Conservation (phyloP, 2,329 filamentous ascomycete genomes). For the Myriosclerotinia scirpicola region DNA sequence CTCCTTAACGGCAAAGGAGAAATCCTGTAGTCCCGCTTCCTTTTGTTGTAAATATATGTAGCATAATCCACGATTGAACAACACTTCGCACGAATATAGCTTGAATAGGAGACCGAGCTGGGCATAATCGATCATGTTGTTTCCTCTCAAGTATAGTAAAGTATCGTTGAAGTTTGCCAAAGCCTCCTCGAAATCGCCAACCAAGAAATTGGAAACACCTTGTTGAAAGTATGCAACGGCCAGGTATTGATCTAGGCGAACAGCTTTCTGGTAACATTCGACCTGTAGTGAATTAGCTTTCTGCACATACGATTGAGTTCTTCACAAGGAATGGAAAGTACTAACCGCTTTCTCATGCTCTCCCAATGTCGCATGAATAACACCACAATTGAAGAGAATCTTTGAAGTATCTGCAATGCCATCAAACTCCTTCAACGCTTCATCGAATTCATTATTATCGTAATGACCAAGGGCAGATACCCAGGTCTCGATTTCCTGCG, state of each 20-base stretch:
- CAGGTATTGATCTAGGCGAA: slow-evolving; percentile 88
- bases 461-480: slow-evolving; percentile 87
- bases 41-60: slow-evolving; percentile 96
- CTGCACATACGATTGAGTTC: not conserved
- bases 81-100: slow-evolving; percentile 92
- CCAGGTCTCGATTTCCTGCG: slow-evolving; percentile 95
- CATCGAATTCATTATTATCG: slow-evolving; percentile 97
- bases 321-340: slow-evolving; percentile 31
- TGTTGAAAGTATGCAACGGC: slow-evolving; percentile 98
- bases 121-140: slow-evolving; percentile 97
- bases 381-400: slow-evolving; percentile 97
- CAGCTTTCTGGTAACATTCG: slow-evolving; percentile 89
- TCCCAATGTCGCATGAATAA: slow-evolving; percentile 94
- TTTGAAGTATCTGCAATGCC: slow-evolving; percentile 93
- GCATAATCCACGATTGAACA: slow-evolving; percentile 96
- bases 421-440: slow-evolving; percentile 79
- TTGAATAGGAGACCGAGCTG: slow-evolving; percentile 95
- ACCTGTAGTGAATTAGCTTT: slow-evolving; percentile 58
- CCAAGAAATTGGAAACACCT: slow-evolving; percentile 94
- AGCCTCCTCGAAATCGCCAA: slow-evolving; percentile 96
- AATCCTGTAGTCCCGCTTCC: slow-evolving; percentile 85
- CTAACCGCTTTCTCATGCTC: slow-evolving; percentile 94
- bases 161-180: slow-evolving; percentile 99
- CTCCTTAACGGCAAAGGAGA: slow-evolving; percentile 88
- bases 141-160: slow-evolving; percentile 87